phyloP scores from a whole-genome alignment of 345 rosid species.

The Cardamine occulta region DNA sequence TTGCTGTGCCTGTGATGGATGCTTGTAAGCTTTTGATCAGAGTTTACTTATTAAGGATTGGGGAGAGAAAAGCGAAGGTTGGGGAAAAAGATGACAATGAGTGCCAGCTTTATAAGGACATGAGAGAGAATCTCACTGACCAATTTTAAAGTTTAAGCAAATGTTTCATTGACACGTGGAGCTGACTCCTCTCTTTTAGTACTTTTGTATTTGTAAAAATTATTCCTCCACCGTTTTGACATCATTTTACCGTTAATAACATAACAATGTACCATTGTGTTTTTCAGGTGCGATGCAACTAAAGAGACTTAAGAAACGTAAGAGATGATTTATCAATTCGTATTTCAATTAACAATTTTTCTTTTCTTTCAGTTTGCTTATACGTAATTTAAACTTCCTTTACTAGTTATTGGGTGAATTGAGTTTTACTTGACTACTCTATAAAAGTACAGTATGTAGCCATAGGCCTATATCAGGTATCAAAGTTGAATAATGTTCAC shows the following conservation, averaged over 20 bases:
- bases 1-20: constrained; percentile 16
- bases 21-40: background rate
- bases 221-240: background rate
- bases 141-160: constrained; percentile 21
- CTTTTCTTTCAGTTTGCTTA: background rate
- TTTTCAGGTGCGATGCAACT: constrained; percentile 6
- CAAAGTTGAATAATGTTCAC: too few species aligned
- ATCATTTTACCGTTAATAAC: constrained; percentile 9
- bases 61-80: constrained; percentile 15
- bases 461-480: background rate
- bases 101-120: constrained; percentile 38
- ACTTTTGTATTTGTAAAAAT: background rate
- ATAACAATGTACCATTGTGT: constrained; percentile 6
- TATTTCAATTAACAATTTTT: background rate
- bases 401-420: background rate
- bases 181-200: constrained; percentile 15
- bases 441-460: background rate
- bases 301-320: background rate
- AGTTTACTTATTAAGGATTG: constrained; percentile 1
- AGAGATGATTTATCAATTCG: background rate
- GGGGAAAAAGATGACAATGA: constrained; percentile 37
- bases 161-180: constrained; percentile 23
- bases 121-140: background rate
- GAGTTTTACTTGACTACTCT: background rate
- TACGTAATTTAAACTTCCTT: background rate